phyloP scores from a whole-genome alignment of 2,329 filamentous ascomycete species.

The Lachnellula hyalina region DNA sequence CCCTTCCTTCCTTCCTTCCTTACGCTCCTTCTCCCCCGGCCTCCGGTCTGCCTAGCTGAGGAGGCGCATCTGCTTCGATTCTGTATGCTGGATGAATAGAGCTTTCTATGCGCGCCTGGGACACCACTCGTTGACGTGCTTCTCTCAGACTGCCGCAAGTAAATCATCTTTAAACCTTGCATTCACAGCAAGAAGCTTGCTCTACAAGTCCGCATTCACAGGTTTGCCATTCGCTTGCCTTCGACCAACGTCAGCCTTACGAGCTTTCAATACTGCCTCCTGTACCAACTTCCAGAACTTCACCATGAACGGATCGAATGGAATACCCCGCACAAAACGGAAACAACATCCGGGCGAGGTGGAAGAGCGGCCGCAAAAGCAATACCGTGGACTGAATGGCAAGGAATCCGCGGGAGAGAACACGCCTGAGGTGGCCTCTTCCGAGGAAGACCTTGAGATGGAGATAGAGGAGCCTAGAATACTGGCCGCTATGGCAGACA shows the following conservation, averaged over 20 bases:
- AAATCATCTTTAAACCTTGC: slow-evolving; percentile 10
- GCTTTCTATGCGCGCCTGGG: slow-evolving; percentile 25
- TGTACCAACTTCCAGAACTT: slow-evolving; percentile 5
- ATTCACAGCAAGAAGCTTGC: neutral
- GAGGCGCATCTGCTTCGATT: neutral
- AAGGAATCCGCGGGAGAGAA: slow-evolving; percentile 32
- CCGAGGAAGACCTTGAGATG: slow-evolving; percentile 30
- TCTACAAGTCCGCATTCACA: neutral
- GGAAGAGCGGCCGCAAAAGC: slow-evolving; percentile 30
- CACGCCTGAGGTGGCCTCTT: slow-evolving; percentile 26
- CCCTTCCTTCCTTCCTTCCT: neutral
- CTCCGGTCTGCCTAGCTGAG: slow-evolving; percentile 1
- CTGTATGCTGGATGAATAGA: slow-evolving; percentile 30
- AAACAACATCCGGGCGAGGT: slow-evolving; percentile 28
- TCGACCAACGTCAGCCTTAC: neutral
- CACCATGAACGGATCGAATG: slow-evolving; percentile 28
- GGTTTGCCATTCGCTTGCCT: neutral
- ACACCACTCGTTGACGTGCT: slow-evolving; percentile 30
- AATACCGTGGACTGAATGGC: slow-evolving; percentile 29
- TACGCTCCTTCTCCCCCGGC: slow-evolving; percentile 15
- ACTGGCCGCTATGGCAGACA: slow-evolving; percentile 43
- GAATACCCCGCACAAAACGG: slow-evolving; percentile 27
- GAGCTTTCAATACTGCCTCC: slow-evolving; percentile 1
- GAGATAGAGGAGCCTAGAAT: slow-evolving; percentile 34
- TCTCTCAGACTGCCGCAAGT: slow-evolving; percentile 21